Evolutionary conservation across 805 yeast genomes (phyloP).

Genomic region (Myxozyma lipomycoides): DNA sequence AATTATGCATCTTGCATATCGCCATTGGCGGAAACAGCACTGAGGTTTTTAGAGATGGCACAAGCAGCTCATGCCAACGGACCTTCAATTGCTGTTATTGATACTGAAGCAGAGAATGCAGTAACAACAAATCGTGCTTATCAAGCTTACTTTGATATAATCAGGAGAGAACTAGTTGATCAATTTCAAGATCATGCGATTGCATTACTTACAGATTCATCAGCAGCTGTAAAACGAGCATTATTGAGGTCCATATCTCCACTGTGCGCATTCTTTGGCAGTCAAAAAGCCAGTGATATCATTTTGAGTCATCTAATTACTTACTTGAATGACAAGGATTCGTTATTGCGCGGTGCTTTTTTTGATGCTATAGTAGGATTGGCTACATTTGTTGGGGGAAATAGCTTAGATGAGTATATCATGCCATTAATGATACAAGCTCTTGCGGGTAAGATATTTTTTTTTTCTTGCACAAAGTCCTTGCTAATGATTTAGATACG

Average conservation of each 20-base stretch:
- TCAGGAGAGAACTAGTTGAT: constrained; percentile 46
- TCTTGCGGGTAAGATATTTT: constrained; percentile 47
- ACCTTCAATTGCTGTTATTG: constrained; percentile 31
- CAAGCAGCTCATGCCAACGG: constrained; percentile 41
- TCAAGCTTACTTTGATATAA: constrained; percentile 32
- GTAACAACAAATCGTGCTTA: constrained; percentile 29
- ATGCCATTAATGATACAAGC: constrained; percentile 82
- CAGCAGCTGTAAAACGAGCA: constrained; percentile 62
- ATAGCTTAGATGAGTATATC: constrained; percentile 81
- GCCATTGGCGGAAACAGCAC: constrained; percentile 59
- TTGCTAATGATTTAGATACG: constrained; percentile 40
- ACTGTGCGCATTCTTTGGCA: constrained; percentile 76
- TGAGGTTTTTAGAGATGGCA: constrained; percentile 57
- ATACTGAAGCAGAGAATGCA: constrained; percentile 47
- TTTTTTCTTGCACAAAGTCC: not conserved
- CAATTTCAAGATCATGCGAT: constrained; percentile 65
- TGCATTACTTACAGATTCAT: constrained; percentile 64
- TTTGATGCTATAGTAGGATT: constrained; percentile 68
- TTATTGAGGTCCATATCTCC: constrained; percentile 69
- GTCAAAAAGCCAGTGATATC: constrained; percentile 82
- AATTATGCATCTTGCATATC: constrained; percentile 74
- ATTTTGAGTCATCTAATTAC: constrained; percentile 88
- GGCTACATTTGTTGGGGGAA: constrained; percentile 74
- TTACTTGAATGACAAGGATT: constrained; percentile 74
- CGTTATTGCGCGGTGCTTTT: constrained; percentile 64